Base-by-base conservation (phyloP, 306 rosid genomes). In the Luffa aegyptiaca region DNA sequence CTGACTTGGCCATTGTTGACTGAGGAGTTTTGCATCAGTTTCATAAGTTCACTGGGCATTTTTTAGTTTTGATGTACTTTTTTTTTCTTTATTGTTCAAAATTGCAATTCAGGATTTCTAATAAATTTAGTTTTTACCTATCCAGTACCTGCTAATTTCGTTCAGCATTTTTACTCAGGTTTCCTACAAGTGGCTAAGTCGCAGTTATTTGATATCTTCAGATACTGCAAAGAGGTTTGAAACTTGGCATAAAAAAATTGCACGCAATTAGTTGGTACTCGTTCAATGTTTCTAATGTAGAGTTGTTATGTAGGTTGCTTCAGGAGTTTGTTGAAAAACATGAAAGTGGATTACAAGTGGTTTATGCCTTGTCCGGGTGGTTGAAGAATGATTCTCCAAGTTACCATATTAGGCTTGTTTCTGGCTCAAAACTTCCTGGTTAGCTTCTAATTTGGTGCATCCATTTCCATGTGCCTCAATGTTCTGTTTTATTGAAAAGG, bases 171-270 rank as follows among this genome's bases (percentile, higher is more conserved):
- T 83, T 59, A 80, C 76, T 74, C 87, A 92, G 98, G 97, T 93
- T 86, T 93, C 98, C 37, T 96, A 96, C 88, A 93, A 96, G 78
- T 96, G 99, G 99, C 85, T 96, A 58, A 96, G 98, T 87, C 98
- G 98, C 85, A 91, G 84, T 85, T 93, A 93, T 90, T 85, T 87
- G 89, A 80, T 96, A 74, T 86, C 99, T 21, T 93, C 98, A 44
- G 81, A 88, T 81, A 86, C 84, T 76, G 99, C 99, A 53, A 96
- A 93, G 85, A 91, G 96, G 99, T 91, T 49, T 46, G 51, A 45
- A 62, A 5, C 41, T 14, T 78, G 80, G 68, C 70, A 62, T 36
- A 36, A 63, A 16, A 1, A 72, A 46, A 13, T 18, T 69, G 68
- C 48, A 42, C 75, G 45, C 58, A 7, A 72, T 26, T 74, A 66